Base-by-base conservation (phyloP, 139 green algal species). In the Protoeuglena noctilucae region DNA sequence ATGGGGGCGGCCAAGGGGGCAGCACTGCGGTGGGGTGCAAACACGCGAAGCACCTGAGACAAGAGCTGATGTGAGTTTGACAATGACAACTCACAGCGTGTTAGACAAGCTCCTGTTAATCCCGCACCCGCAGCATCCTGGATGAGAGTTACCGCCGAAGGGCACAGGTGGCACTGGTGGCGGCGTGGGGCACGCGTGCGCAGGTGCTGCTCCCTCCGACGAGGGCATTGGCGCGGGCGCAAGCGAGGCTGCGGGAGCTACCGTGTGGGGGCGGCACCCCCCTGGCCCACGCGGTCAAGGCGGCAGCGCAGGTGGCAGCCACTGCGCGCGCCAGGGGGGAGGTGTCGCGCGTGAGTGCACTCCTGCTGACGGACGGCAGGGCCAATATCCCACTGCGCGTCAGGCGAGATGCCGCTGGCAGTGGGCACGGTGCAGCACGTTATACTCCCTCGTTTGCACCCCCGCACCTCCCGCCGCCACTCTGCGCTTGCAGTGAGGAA, bases 241-340 rank as follows among this genome's bases (percentile, higher is more conserved):
- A 30, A 16, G 18, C 18, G 34, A 2, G 60, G 34, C 51, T 65
- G 14, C 48, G 25, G 34, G 40, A 30, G 51, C 28, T 65, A 18
- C 58, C 58, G n/a, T 65, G 58, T 29, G 58, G 58, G n/a, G 58
- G 58, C 21, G 58, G 58, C 18, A 50, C 58, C 12, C 58, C 58
- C 21, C 31, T 65, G 16, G 50, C 58, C 25, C 58, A 65, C 51
- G 58, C 40, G 4, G 12, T 65, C 21, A 46, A 3, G 19, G 16
- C 28, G 3, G 57, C 57, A 16, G 48, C 49, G 57, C 46, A n/a
- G 34, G 34, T 43, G 34, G 9, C 9, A 43, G 34, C 9, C 34
- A 43, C 34, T 19, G 34, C 34, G 34, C 34, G 34, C 34, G 12
- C 9, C 34, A 43, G 34, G 34, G 34, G 34, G 34, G 7, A 7